Evolutionary conservation across 257 asterid species (phyloP).

Genomic region (Knoxia roxburghii): DNA sequence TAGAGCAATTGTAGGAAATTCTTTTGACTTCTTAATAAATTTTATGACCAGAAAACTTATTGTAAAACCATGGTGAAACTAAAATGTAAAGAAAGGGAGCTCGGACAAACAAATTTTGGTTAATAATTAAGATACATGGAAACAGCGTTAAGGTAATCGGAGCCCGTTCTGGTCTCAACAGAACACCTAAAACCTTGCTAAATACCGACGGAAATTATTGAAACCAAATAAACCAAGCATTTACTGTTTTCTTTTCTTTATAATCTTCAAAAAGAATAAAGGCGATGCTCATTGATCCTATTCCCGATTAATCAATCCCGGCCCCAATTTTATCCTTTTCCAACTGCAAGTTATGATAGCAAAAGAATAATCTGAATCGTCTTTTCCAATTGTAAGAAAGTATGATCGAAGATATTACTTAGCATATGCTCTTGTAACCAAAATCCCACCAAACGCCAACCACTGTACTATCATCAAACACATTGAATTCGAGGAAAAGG

Average conservation of each 20-base stretch:
- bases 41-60: neutral
- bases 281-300: neutral
- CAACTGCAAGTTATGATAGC: neutral
- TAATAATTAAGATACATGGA: too few relatives aligned
- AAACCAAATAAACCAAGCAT: too few relatives aligned
- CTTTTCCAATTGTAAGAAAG: too few relatives aligned
- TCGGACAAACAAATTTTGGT: too few relatives aligned
- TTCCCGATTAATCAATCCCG: neutral
- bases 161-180: neutral
- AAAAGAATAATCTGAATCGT: neutral
- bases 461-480: neutral
- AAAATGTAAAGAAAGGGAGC: neutral
- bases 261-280: neutral
- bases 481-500: neutral
- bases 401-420: too few relatives aligned
- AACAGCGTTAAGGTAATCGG: neutral
- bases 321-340: neutral
- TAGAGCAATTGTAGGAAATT: conserved; percentile 11
- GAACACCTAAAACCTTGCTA: too few relatives aligned
- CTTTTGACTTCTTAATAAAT: conserved; percentile 14
- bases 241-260: too few relatives aligned
- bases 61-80: neutral
- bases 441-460: conserved; percentile 5
- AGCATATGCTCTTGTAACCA: too few relatives aligned
- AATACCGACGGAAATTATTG: too few relatives aligned